Evolutionary conservation across 371 early-diverging fungal genomes (phyloP).

Genomic region (Ordospora colligata): DNA sequence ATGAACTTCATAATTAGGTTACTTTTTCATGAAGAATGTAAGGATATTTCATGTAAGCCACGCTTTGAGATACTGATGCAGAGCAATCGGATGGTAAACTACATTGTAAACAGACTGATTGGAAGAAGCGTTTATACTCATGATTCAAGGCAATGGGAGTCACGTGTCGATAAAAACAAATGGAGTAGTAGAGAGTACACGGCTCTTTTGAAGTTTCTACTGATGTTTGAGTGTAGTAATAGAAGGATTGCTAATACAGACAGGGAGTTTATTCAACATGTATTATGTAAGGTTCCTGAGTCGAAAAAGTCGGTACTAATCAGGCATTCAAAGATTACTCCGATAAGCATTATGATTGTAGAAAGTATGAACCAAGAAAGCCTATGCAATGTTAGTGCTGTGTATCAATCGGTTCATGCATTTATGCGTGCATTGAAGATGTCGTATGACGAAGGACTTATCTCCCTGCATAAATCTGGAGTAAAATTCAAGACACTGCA

Average conservation of each 20-base stretch:
- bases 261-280: neutral
- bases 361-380: neutral
- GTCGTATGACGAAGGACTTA: constrained; percentile 1
- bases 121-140: neutral
- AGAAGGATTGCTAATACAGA: neutral
- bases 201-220: neutral
- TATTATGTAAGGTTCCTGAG: neutral
- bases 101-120: neutral
- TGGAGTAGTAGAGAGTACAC: neutral
- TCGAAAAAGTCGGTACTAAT: neutral
- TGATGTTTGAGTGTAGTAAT: neutral
- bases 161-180: neutral
- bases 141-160: neutral
- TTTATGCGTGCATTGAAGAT: neutral
- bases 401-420: neutral
- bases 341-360: constrained; percentile 4
- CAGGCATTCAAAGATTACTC: constrained; percentile 7
- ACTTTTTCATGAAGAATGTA: neutral
- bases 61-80: neutral
- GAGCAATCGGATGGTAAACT: neutral
- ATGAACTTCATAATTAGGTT: neutral
- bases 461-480: neutral
- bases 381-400: neutral
- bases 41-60: neutral
- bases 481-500: neutral